Evolutionary conservation across 2,329 filamentous ascomycete species (phyloP).

Genomic region (Aspergillus novofumigatus): DNA sequence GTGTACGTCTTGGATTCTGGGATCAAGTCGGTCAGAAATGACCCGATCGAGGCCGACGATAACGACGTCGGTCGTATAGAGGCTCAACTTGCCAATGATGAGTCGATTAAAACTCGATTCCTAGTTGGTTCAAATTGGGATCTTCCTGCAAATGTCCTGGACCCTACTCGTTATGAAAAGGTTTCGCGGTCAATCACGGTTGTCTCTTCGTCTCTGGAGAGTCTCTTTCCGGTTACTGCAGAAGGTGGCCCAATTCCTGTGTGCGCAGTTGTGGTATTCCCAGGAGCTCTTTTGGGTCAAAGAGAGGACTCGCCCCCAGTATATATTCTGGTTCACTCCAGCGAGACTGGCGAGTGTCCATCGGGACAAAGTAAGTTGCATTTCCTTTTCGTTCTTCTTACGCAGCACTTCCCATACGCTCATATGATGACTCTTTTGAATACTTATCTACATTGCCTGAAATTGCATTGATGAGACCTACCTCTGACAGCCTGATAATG

Average conservation of each 20-base stretch:
- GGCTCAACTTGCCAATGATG: conserved; percentile 34
- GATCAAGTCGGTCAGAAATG: conserved; percentile 41
- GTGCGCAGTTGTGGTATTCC: conserved; percentile 50
- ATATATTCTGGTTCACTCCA: conserved; percentile 70
- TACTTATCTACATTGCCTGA: conserved; percentile 99
- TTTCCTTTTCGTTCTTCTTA: conserved; percentile 10
- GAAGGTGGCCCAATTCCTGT: conserved; percentile 75
- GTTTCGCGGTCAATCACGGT: conserved; percentile 64
- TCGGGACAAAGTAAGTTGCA: conserved; percentile 76
- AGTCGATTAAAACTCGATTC: conserved; percentile 32
- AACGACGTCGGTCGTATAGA: conserved; percentile 20
- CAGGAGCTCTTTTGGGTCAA: conserved; percentile 26
- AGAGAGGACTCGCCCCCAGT: conserved; percentile 44
- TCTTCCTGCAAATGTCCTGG: conserved; percentile 21
- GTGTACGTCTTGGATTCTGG: conserved; percentile 81
- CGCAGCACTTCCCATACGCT: conserved; percentile 24
- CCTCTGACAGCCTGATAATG: conserved; percentile 81
- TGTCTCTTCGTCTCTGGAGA: conserved; percentile 60
- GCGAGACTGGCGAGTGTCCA: conserved; percentile 90
- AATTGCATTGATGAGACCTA: conserved; percentile 80
- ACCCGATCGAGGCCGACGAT: conserved; percentile 7
- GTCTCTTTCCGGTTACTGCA: conserved; percentile 64
- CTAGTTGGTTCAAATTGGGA: conserved; percentile 38
- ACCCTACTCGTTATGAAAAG: conserved; percentile 23
- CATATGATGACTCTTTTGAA: conserved; percentile 82